Percentiles rank a stretch among this genome's conserved stretches.
Conservation (phyloP, 78 protist genomes). For the Dictyostelium brefeldianum region DNA sequence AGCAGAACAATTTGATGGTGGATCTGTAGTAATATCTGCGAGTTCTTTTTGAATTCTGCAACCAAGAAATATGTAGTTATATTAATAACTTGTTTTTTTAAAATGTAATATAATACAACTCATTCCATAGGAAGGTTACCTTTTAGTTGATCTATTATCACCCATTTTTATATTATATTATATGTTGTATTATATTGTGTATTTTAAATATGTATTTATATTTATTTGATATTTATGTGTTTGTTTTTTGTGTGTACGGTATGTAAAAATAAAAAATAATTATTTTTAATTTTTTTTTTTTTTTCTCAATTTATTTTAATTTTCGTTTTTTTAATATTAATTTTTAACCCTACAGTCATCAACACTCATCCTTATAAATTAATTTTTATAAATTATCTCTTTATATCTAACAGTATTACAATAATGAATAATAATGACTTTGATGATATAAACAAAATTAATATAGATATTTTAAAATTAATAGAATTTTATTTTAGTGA, state of each 20-base stretch:
- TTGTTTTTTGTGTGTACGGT: not conserved
- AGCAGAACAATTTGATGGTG: constrained; percentile 89
- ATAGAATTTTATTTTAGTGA: constrained; percentile 41
- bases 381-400: no score
- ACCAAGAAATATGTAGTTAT: no score
- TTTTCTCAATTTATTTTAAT: not conserved
- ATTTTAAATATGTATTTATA: not conserved
- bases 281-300: not conserved
- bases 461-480: not conserved
- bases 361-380: not conserved
- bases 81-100: not conserved
- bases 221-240: not conserved
- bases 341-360: not conserved
- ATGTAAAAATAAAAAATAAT: no score
- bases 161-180: not conserved
- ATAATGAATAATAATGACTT: not conserved
- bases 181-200: no score
- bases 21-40: constrained; percentile 83
- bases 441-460: not conserved
- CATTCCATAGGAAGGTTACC: not conserved
- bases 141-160: constrained; percentile 14
- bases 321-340: not conserved
- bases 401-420: no score
- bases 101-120: not conserved
- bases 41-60: constrained; percentile 89